Base-by-base conservation (phyloP, 2,329 filamentous ascomycete genomes). In the Penicillium sp. region DNA sequence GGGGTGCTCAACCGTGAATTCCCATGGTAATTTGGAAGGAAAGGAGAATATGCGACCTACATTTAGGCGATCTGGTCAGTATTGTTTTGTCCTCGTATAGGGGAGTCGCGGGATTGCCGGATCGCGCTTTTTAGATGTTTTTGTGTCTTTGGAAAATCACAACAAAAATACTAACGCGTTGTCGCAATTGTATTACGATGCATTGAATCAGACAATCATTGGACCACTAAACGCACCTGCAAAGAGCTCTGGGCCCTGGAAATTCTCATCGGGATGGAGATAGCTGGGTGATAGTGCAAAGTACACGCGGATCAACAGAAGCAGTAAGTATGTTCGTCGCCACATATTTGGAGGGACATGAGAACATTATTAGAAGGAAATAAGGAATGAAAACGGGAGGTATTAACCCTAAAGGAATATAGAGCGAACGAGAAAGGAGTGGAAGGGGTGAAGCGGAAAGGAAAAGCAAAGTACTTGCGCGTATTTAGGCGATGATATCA, bases 251-350 rank as follows among this genome's bases (percentile, higher is more conserved):
- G 94, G 94, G 34, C 94, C 94, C 77, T 99, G 94, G 69, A 99
- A 99, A 79, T 97, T 94, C 81, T 99, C 94, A 78, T 99, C 94
- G 5, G 94, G 94, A 74, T 99, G 94, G 43, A 99, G 84, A 74
- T 99, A 99, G 80, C 93, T 97, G 55, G 94, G 90, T 60, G 89
- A 92, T 61, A 97, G 78, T 57, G 94, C 93, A 73, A 97, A 93
- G 83, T 93, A 97, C 69, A 97, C 82, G 74, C 94, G 88, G 67
- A 96, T 84, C 63, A 94, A 79, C 67, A 96, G 81, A 66, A 99
- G 81, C 53, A 95, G 77, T 60, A 97, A 80, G 76, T 96, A 96
- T 59, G 87, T 84, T 74, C 92, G 87, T 80, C 92, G 86, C 91
- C 91, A 96, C 93, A 97, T 97, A 64, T 48, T 67, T 67, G 57